These are phyloP conservation scores for Tremella mesenterica DNA, from an alignment of 768 basidiomycete genomes.

Conservation along the genomic window DNA sequence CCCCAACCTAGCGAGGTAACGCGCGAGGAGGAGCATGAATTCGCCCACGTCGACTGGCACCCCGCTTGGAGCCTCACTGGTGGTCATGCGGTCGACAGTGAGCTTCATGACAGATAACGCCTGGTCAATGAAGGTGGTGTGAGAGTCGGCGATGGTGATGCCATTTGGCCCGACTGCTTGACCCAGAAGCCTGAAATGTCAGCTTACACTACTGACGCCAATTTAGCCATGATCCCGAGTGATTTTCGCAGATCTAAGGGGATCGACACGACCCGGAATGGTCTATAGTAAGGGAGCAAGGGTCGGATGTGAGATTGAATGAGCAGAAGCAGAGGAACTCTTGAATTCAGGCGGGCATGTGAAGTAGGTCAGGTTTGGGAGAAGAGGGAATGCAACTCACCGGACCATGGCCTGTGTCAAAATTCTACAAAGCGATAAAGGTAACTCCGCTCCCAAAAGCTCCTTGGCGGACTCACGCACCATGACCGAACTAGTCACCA, in stretches of 20 bases:
- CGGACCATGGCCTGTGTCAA: conserved; percentile 64
- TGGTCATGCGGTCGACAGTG: conserved; percentile 63
- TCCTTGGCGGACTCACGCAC: conserved; percentile 73
- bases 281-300: no score
- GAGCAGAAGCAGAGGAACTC: neutral
- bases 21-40: conserved; percentile 51
- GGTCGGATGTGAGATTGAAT: conserved; percentile 6
- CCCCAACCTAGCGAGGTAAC: conserved; percentile 58
- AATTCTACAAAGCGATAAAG: conserved; percentile 58
- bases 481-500: conserved; percentile 57
- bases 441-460: conserved; percentile 70
- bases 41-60: conserved; percentile 48
- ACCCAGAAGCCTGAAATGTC: conserved; percentile 19
- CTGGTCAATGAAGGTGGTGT: conserved; percentile 47
- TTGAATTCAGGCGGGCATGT: no score
- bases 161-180: conserved; percentile 18
- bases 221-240: no score
- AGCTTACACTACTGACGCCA: no score
- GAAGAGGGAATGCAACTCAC: no score
- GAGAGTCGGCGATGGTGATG: conserved; percentile 15
- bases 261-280: no score
- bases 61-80: conserved; percentile 54
- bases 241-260: no score
- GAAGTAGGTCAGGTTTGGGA: no score
- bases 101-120: conserved; percentile 67